Evolutionary conservation across 495 filamentous ascomycete genomes (phyloP).

Genomic region (Schizothecium vesticola): DNA sequence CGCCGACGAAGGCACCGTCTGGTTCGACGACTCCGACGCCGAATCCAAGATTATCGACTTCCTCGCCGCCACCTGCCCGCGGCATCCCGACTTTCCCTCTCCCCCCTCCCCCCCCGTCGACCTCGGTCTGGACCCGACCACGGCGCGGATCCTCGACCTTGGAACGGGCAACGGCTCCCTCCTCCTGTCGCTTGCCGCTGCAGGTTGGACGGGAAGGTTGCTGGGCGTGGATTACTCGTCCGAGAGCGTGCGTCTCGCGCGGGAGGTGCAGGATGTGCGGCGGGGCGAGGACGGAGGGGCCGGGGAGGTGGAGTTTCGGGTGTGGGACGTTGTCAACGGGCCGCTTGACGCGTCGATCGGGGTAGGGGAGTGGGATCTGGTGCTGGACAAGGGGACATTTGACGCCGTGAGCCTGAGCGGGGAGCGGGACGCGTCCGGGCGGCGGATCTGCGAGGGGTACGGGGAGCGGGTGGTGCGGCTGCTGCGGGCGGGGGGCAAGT

Average conservation of each 20-base stretch:
- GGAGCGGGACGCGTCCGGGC: slow-evolving; percentile 49
- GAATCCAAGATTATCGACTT: slow-evolving; percentile 56
- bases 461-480: slow-evolving; percentile 56
- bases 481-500: slow-evolving; percentile 61
- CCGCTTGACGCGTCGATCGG: slow-evolving; percentile 25
- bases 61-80: slow-evolving; percentile 35
- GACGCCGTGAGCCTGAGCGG: slow-evolving; percentile 78
- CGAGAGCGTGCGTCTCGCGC: slow-evolving; percentile 65
- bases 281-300: slow-evolving; percentile 9
- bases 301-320: slow-evolving; percentile 47
- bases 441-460: slow-evolving; percentile 68
- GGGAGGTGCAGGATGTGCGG: slow-evolving; percentile 30
- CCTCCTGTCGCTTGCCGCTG: slow-evolving; percentile 54
- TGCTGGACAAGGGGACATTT: slow-evolving; percentile 95
- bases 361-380: slow-evolving; percentile 66
- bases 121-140: slow-evolving; percentile 8
- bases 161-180: slow-evolving; percentile 92
- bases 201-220: slow-evolving; percentile 54
- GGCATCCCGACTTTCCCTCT: background rate
- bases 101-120: background rate
- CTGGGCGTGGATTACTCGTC: slow-evolving; percentile 84
- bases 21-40: slow-evolving; percentile 70
- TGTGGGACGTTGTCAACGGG: slow-evolving; percentile 70
- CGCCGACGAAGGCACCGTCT: slow-evolving; percentile 62
- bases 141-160: slow-evolving; percentile 57